Evolutionary conservation across 225 moss, liverwort and hornwort genomes (phyloP), one percentile per base, ranked within the genome.

Genomic region (Pseudoscleropodium purum): DNA sequence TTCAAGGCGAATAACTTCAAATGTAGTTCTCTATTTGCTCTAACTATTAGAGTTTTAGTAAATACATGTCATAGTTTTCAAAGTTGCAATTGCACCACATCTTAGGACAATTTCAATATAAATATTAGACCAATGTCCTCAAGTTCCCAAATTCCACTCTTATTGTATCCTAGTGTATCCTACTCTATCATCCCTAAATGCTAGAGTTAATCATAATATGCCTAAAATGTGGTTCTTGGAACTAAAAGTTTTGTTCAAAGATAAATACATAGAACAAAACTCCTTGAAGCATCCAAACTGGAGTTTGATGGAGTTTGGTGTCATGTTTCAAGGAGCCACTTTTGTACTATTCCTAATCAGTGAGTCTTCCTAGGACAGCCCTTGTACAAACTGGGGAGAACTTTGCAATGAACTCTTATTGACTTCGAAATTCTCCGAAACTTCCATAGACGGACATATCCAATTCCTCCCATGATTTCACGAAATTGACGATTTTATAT

Each of bases 11-110:
- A 34, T 52, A 52, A 23, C 3, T 0, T 52, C 34, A 51, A 51
- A 34, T 0, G 1, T 15, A 15, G 8, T 77, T 77, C 1, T 54
- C 24, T 36, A 23, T 3, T 0, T 77, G 2, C 5, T 5, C 24
- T 15, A 54, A 36, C 15, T 24, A 54, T 3, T 78, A 78, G 15
- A 78, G 6, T 25, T 37, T 25, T 25, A 25, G 6, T 54, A 36
- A 2, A 54, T 54, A 23, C 9, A 15, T 9, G 3, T 36, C 9
- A 24, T 36, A 0, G 8, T 36, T 34, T 36, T 77, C 36, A 5
- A 23, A 77, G 5, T 7, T 36, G 2, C 3, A 2, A 54, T 36
- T 36, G 10, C 0, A 0, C 16, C 0, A 57, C 0, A 37, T 56
- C 16, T 4, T 16, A 56, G 6, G 54, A 15, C 2, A 78, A 25